These are phyloP conservation scores for Saccharomycopsis lassenensis DNA, from an alignment of 805 yeast genomes.

Conservation along the genomic window DNA sequence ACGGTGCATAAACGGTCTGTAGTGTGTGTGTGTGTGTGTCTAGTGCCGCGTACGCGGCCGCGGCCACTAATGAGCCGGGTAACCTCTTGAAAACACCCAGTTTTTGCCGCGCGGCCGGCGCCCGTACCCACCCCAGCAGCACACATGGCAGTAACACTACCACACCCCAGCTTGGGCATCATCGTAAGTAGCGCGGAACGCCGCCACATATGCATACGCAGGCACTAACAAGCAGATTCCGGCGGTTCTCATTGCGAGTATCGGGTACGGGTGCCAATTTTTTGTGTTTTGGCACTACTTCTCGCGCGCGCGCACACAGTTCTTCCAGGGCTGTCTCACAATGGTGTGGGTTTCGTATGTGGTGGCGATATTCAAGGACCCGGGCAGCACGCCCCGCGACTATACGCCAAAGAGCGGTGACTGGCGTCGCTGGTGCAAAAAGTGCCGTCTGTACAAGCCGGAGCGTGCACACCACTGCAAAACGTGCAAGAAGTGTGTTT, in stretches of 20 bases:
- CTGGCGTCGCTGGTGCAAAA: conserved; percentile 36
- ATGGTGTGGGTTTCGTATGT: conserved; percentile 68
- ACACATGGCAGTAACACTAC: conserved; percentile 10
- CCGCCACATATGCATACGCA: neutral
- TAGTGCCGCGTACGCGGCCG: no score
- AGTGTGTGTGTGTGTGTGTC: no score
- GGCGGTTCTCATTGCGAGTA: conserved; percentile 37
- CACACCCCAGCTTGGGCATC: conserved; percentile 17
- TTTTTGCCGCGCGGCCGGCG: no score
- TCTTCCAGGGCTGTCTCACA: conserved; percentile 36
- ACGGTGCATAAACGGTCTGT: no score
- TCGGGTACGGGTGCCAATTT: conserved; percentile 55
- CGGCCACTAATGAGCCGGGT: no score
- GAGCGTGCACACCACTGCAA: conserved; percentile 83
- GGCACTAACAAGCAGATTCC: conserved; percentile 44
- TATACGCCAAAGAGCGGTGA: conserved; percentile 21
- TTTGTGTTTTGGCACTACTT: conserved; percentile 40
- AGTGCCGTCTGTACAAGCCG: conserved; percentile 66
- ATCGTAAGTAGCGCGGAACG: conserved; percentile 8
- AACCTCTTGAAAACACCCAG: no score
- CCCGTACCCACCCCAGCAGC: no score
- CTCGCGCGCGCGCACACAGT: conserved; percentile 28
- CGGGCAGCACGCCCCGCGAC: conserved; percentile 56
- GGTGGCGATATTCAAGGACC: conserved; percentile 51
- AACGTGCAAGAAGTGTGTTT: conserved; percentile 57